Conservation (phyloP, 306 rosid species). For the Comarum palustre region DNA sequence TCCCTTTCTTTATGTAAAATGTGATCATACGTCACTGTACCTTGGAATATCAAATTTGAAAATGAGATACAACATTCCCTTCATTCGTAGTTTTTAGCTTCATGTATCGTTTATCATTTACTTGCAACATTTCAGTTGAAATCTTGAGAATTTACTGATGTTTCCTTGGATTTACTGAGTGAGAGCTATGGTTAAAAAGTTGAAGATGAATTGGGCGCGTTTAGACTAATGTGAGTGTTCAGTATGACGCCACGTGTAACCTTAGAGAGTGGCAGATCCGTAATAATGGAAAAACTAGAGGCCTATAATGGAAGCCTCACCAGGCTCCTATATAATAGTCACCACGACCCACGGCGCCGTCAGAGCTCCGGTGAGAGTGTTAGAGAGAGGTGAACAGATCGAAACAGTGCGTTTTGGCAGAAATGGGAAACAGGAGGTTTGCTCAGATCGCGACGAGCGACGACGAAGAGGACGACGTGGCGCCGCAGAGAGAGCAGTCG, state of each 20-base stretch:
- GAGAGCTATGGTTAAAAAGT: too few relatives aligned
- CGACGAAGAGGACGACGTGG: conserved; percentile 53
- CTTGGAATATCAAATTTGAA: background rate
- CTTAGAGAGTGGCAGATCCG: conserved; percentile 13
- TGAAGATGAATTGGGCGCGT: too few relatives aligned
- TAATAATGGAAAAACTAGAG: background rate
- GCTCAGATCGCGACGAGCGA: conserved; percentile 77
- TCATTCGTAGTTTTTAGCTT: background rate
- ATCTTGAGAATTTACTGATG: too few relatives aligned
- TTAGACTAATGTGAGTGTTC: too few relatives aligned
- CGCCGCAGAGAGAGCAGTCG: conserved; percentile 24
- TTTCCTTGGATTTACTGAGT: too few relatives aligned
- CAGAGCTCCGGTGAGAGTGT: background rate
- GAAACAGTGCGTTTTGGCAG: conserved; percentile 10
- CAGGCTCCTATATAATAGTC: background rate
- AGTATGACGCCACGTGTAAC: background rate
- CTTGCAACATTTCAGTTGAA: too few relatives aligned
- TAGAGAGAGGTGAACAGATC: background rate
- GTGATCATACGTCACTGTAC: background rate
- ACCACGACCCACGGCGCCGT: conserved; percentile 5
- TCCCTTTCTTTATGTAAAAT: conserved; percentile 42
- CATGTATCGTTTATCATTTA: too few relatives aligned
- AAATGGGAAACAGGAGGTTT: conserved; percentile 78
- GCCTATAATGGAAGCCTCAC: background rate
- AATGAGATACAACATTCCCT: background rate